A percentile compares a stretch with the other conserved stretches of the same genome.
These are phyloP conservation scores for Epichloe uncinata DNA, from an alignment of 2,329 filamentous ascomycete species.

Conservation along the genomic window DNA sequence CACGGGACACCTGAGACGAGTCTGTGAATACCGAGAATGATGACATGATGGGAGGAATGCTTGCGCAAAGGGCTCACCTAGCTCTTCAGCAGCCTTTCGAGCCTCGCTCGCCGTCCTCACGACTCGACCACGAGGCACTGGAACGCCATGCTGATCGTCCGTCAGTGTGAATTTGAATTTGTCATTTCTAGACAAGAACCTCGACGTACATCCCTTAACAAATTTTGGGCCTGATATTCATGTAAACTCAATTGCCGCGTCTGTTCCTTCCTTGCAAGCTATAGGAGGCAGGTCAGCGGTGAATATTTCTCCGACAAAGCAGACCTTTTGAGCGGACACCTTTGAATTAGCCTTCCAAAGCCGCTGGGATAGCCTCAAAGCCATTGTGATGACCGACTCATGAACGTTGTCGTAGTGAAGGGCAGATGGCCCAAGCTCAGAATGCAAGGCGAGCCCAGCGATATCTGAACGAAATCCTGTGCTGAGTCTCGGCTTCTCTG, in stretches of 20 bases:
- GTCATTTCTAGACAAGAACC: too few species aligned
- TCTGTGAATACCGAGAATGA: background rate
- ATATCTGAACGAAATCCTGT: too few species aligned
- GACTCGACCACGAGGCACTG: slow-evolving; percentile 12
- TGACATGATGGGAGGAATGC: background rate
- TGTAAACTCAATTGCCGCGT: slow-evolving; percentile 13
- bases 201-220: slow-evolving; percentile 14
- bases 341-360: background rate
- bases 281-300: background rate
- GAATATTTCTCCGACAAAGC: background rate
- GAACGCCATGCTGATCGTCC: slow-evolving; percentile 12
- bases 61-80: slow-evolving; percentile 11
- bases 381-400: background rate
- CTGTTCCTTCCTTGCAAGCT: slow-evolving; percentile 2
- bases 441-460: too few species aligned
- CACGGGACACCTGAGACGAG: slow-evolving; percentile 11
- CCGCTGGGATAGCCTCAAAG: background rate
- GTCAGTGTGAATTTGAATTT: background rate
- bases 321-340: background rate
- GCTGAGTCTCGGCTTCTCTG: too few species aligned
- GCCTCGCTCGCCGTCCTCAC: slow-evolving; percentile 12
- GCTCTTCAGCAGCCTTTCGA: slow-evolving; percentile 8
- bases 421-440: too few species aligned
- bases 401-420: too few species aligned
- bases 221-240: slow-evolving; percentile 15